Evolutionary conservation across 208 protist species (phyloP).

Genomic region (Wallacemonas collosoma): DNA sequence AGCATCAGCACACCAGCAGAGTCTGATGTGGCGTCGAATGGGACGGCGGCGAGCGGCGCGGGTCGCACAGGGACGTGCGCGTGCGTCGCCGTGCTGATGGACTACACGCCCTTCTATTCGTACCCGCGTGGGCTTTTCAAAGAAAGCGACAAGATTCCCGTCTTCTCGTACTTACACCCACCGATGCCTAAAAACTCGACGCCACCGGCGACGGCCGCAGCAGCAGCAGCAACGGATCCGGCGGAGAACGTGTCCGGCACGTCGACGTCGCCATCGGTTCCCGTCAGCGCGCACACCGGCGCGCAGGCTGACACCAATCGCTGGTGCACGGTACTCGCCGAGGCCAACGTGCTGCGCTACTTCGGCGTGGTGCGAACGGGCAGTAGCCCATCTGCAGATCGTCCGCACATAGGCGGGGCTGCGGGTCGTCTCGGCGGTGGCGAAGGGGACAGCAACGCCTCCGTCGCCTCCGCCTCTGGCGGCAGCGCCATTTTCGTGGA

Average conservation of each 20-base stretch:
- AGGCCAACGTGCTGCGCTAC: slow-evolving; percentile 18
- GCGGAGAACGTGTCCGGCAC: not conserved
- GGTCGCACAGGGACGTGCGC: slow-evolving; percentile 8
- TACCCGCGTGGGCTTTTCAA: slow-evolving; percentile 5
- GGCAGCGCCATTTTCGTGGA: slow-evolving; percentile 1
- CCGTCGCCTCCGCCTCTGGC: not conserved
- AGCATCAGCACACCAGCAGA: not conserved
- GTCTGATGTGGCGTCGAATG: not conserved
- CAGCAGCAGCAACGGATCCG: not conserved
- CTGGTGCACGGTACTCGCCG: slow-evolving; percentile 7
- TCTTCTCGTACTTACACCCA: slow-evolving; percentile 7
- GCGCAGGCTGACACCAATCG: not conserved
- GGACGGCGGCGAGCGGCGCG: not conserved
- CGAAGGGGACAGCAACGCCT: not conserved
- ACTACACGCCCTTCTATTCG: slow-evolving; percentile 18
- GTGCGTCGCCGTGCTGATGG: slow-evolving; percentile 17
- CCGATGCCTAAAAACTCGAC: not conserved
- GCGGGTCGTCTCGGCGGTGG: not conserved
- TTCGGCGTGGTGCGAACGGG: too few species aligned
- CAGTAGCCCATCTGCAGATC: not conserved
- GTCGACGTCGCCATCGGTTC: not conserved
- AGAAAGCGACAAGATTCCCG: not conserved
- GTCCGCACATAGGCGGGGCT: too few species aligned
- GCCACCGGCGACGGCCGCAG: not conserved
- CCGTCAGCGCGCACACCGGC: not conserved